Conservation (phyloP, 2,329 filamentous ascomycete species). For the Xylariales sp. region DNA sequence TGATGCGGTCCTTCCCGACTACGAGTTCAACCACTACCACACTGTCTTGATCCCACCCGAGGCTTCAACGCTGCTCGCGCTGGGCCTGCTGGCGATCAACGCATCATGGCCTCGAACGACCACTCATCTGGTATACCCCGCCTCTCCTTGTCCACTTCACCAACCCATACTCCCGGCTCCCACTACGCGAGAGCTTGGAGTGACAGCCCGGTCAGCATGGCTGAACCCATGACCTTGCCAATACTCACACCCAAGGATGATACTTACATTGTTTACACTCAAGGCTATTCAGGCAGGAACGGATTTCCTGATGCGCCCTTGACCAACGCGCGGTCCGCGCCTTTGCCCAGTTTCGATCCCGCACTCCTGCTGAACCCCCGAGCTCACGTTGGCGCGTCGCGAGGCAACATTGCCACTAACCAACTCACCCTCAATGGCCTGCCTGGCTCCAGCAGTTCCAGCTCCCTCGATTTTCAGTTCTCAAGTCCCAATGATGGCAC, state of each 20-base stretch:
- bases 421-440: slow-evolving; percentile 17
- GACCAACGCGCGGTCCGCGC: slow-evolving; percentile 11
- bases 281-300: slow-evolving; percentile 20
- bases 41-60: no score
- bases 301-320: slow-evolving; percentile 12
- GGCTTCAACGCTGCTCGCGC: slow-evolving; percentile 1
- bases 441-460: slow-evolving; percentile 22
- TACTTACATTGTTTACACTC: slow-evolving; percentile 13
- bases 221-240: slow-evolving; percentile 4
- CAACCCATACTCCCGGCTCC: background rate
- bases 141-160: background rate
- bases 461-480: slow-evolving; percentile 38
- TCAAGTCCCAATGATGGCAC: slow-evolving; percentile 22
- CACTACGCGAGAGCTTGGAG: slow-evolving; percentile 7
- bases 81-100: background rate
- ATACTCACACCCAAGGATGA: slow-evolving; percentile 11
- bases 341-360: slow-evolving; percentile 32
- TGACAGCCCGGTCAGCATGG: slow-evolving; percentile 1
- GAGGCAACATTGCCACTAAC: slow-evolving; percentile 11
- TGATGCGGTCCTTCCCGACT: slow-evolving; percentile 1
- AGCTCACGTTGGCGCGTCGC: slow-evolving; percentile 19
- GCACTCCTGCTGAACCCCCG: slow-evolving; percentile 37
- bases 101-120: slow-evolving; percentile 7
- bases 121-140: slow-evolving; percentile 4
- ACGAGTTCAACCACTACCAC: background rate